Percentiles rank a stretch among this genome's conserved stretches.
Conservation (phyloP, 148 eudicot species). For the Oxyria digyna region DNA sequence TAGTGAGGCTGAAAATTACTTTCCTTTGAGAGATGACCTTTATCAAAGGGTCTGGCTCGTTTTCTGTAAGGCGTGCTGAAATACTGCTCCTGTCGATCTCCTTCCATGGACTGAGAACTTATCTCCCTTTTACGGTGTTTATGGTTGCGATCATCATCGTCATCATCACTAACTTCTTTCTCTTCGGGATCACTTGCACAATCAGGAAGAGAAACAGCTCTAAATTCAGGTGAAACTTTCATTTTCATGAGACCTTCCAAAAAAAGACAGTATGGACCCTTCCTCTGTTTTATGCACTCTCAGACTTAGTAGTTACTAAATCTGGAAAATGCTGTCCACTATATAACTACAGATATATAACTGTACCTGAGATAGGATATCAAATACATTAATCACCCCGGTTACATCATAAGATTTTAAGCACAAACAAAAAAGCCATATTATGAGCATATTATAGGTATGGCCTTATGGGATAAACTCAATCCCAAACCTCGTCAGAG, state of each 20-base stretch:
- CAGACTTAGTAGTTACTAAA: neutral
- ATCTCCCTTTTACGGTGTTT: conserved; percentile 87
- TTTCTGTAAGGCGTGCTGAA: conserved; percentile 43
- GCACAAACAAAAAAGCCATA: neutral
- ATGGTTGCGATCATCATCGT: conserved; percentile 97
- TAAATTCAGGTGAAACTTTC: conserved; percentile 35
- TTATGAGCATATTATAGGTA: neutral
- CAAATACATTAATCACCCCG: neutral
- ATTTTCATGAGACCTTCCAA: conserved; percentile 41
- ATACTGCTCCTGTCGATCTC: conserved; percentile 45
- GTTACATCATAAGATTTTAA: neutral
- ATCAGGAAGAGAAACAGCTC: conserved; percentile 51
- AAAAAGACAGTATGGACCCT: neutral
- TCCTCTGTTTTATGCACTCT: neutral
- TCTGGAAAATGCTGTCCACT: neutral
- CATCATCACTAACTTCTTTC: conserved; percentile 83
- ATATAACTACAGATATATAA: neutral
- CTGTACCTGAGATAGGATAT: neutral
- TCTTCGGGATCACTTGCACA: conserved; percentile 70
- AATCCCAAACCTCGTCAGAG: neutral
- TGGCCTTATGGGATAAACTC: neutral
- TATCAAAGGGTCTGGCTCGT: conserved; percentile 62
- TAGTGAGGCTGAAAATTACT: conserved; percentile 39
- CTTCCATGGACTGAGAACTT: conserved; percentile 56
- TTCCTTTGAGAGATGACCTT: conserved; percentile 37